Evolutionary conservation across 305 asterid species (phyloP), one percentile per base, ranked within the genome.

Genomic region (Rubia peregrina): DNA sequence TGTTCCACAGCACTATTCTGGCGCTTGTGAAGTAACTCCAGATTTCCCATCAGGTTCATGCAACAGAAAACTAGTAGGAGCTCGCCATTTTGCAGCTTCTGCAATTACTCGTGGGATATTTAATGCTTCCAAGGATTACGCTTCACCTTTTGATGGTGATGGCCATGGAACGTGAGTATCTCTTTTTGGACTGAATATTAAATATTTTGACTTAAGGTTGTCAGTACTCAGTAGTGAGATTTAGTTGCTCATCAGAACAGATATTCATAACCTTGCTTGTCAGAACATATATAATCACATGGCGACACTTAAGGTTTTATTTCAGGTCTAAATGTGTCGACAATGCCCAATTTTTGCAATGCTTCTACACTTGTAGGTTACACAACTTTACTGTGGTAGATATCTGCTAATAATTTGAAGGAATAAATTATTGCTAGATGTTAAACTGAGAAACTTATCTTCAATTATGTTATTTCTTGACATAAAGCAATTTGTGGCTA

Each of bases 21-120:
- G 99, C 65, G 86, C 92, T 75, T 91, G 99, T 84, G 99, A 95
- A 84, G 98, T 95, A 74, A 91, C 99, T 38, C 86, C 77, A 8
- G 98, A 95, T 75, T 91, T 95, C 57, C 99, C 98, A 56, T 91
- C 97, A 30, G 99, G 99, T 49, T 95, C 99, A 40, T 95, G 99
- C 89, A 95, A 95, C 72, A 82, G 99, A 71, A 95, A 95, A 85
- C 97, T 95, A 68, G 76, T 95, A 61, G 99, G 97, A 60, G 99
- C 99, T 61, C 97, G 97, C 26, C 99, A 95, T 85, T 95, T 91
- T 73, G 99, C 99, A 4, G 98, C 98, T 51, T 95, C 99, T 48
- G 99, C 98, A 43, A 95, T 95, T 67, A 95, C 94, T 30, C 85
- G 99, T 79, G 99, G 99, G 81, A 92, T 95, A 72, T 95, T 93